These are phyloP conservation scores for Torrubiella hemipterigena DNA, from an alignment of 2,329 filamentous ascomycete species.

Conservation along the genomic window DNA sequence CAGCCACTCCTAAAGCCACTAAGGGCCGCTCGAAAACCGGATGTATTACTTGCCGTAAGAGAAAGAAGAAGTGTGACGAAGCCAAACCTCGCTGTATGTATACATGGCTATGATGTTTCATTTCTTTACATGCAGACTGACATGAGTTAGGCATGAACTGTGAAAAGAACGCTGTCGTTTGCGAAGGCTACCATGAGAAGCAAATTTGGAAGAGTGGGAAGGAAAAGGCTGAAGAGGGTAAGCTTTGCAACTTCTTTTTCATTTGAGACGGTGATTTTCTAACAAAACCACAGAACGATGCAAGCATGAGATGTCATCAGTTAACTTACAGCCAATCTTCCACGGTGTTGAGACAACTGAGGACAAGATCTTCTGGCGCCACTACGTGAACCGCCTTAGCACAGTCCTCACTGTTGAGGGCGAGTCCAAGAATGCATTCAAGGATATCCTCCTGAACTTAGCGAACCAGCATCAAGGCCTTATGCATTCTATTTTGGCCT, in stretches of 20 bases:
- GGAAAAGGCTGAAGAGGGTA: conserved; percentile 61
- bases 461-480: conserved; percentile 68
- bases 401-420: conserved; percentile 72
- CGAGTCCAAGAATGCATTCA: conserved; percentile 74
- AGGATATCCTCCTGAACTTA: conserved; percentile 71
- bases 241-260: conserved; percentile 7
- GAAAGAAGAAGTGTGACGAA: conserved; percentile 65
- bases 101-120: conserved; percentile 11
- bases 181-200: conserved; percentile 80
- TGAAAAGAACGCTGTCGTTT: conserved; percentile 85
- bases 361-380: conserved; percentile 69
- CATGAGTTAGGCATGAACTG: conserved; percentile 60
- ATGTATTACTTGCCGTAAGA: conserved; percentile 53
- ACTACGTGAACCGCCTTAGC: conserved; percentile 72
- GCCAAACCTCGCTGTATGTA: conserved; percentile 52
- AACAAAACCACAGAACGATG: conserved; percentile 29
- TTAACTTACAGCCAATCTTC: conserved; percentile 56
- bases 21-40: conserved; percentile 66
- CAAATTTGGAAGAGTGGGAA: conserved; percentile 80
- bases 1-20: conserved; percentile 53
- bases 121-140: conserved; percentile 7
- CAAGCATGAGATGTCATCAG: conserved; percentile 37
- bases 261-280: conserved; percentile 2
- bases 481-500: conserved; percentile 81
- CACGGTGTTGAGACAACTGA: conserved; percentile 70